Evolutionary conservation across 352 stramenopile species (phyloP).

Genomic region (Globisporangium alternatum): DNA sequence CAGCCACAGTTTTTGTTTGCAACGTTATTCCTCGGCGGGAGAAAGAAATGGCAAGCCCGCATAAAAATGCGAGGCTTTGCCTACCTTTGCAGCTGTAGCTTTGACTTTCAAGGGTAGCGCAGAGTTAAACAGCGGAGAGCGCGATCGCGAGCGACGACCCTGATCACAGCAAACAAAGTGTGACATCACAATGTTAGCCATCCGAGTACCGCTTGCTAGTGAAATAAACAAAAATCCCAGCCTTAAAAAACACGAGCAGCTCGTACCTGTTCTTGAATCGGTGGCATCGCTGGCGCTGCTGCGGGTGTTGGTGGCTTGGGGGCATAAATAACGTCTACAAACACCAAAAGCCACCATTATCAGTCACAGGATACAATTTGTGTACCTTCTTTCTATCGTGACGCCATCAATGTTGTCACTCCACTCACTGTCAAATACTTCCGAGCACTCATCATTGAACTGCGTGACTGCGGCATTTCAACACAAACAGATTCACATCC

Average conservation of each 20-base stretch:
- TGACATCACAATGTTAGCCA: background rate
- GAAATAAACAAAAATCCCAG: no score
- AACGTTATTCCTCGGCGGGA: no score
- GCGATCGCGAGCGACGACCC: background rate
- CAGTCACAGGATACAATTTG: background rate
- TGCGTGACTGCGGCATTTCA: conserved; percentile 12
- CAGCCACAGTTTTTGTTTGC: background rate
- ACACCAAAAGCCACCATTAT: background rate
- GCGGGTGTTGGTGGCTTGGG: background rate
- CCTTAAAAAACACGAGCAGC: no score
- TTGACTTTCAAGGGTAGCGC: background rate
- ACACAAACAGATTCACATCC: background rate
- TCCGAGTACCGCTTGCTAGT: background rate
- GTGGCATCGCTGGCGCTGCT: background rate
- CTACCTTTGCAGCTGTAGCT: background rate
- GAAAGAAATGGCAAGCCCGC: no score
- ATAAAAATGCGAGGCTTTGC: background rate
- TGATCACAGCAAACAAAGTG: background rate
- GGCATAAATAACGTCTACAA: conserved; percentile 14
- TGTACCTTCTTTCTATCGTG: background rate
- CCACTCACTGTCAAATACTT: conserved; percentile 19
- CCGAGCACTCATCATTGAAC: conserved; percentile 14
- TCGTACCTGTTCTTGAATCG: conserved; percentile 11
- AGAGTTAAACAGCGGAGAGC: background rate
- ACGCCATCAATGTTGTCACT: background rate